phyloP scores from a whole-genome alignment of 1,284 basidiomycete genomes.

The Fomitiporia mediterranea region DNA sequence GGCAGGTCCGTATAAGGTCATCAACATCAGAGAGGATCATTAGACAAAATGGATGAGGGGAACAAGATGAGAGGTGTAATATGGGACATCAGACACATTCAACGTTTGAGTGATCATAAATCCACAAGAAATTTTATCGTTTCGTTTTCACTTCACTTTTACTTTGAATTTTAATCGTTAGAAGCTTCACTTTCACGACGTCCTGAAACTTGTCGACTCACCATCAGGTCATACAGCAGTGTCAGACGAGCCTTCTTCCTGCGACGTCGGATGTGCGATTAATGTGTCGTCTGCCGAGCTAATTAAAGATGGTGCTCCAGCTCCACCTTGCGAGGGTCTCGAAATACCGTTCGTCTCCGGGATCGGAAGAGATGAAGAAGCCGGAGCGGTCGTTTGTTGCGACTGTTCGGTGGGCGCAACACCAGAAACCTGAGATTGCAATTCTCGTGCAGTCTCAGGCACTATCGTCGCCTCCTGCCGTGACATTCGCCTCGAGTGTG shows the following conservation, averaged over 20 bases:
- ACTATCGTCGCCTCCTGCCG: not conserved
- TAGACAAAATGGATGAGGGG: too few species aligned
- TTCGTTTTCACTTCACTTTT: too few species aligned
- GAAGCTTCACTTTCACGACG: too few species aligned
- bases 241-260: conserved; percentile 12
- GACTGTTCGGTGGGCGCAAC: conserved; percentile 5
- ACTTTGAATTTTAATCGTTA: too few species aligned
- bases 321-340: not conserved
- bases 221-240: too few species aligned
- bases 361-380: conserved; percentile 11
- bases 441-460: not conserved
- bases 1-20: too few species aligned
- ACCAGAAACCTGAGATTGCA: not conserved
- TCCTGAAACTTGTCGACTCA: too few species aligned
- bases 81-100: too few species aligned
- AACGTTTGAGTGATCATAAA: too few species aligned
- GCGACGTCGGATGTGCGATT: conserved; percentile 10
- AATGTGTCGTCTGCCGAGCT: conserved; percentile 18
- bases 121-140: too few species aligned
- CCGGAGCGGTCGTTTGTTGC: not conserved
- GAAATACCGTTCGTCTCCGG: not conserved
- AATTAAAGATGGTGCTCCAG: conserved; percentile 3
- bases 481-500: not conserved
- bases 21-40: too few species aligned
- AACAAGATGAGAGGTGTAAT: too few species aligned